Percentiles rank a stretch among this genome's conserved stretches.
These are phyloP conservation scores for Prunella vulgaris DNA, from an alignment of 257 asterid species.

Conservation along the genomic window DNA sequence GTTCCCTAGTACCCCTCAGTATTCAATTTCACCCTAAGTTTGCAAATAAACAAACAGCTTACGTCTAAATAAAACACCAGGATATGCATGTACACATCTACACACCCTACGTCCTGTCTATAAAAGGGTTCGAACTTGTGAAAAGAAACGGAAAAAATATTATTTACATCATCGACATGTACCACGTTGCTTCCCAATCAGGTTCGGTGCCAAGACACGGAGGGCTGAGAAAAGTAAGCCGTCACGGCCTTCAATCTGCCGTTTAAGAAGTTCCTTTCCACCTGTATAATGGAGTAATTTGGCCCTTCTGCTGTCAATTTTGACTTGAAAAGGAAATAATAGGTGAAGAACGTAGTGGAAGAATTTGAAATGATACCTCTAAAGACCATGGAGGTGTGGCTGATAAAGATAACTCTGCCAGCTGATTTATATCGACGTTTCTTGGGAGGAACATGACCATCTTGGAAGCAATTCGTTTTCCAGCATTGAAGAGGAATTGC, in stretches of 20 bases:
- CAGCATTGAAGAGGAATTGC: slow-evolving; percentile 50
- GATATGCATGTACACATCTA: neutral
- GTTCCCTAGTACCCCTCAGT: too few species aligned
- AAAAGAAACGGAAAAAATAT: too few species aligned
- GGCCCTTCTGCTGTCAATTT: neutral
- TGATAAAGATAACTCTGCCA: slow-evolving; percentile 67
- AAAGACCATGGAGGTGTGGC: slow-evolving; percentile 80
- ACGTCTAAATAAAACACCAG: neutral
- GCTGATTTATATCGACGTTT: slow-evolving; percentile 68
- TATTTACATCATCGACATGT: neutral
- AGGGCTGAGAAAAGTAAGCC: slow-evolving; percentile 61
- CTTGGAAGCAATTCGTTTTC: slow-evolving; percentile 56
- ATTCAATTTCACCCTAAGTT: neutral
- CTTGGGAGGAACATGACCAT: slow-evolving; percentile 90
- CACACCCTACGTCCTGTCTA: neutral
- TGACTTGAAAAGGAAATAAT: neutral
- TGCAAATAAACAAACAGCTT: neutral
- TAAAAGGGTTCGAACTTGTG: neutral
- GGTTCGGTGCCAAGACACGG: neutral
- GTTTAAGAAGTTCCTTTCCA: slow-evolving; percentile 76
- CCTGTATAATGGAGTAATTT: slow-evolving; percentile 36
- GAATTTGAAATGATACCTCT: slow-evolving; percentile 47
- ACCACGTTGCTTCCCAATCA: neutral
- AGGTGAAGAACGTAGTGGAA: neutral
- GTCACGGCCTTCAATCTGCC: slow-evolving; percentile 81